Evolutionary conservation across 2,329 filamentous ascomycete species (phyloP), one percentile per base, ranked within the genome.

Genomic region (Colletotrichum magnum): DNA sequence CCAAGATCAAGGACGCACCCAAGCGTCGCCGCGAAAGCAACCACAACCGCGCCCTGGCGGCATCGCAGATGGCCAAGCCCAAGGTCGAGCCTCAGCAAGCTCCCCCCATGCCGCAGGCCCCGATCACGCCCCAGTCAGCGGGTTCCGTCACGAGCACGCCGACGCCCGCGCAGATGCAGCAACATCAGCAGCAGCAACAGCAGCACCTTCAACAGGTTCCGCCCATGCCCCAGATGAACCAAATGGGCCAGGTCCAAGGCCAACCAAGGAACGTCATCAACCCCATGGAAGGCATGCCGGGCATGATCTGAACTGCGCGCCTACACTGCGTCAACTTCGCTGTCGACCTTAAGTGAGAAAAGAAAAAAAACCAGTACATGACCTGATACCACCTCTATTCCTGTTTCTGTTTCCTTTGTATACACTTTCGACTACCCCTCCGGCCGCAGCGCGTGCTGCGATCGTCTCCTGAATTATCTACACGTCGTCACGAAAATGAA

Each of bases 1-100:
- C 89, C 16, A 93, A 93, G 78, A 86, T 91, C 77, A 93, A 92
- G 77, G 91, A 93, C 73, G 87, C 88, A 1, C 89, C 90, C 3
- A 93, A 93, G 79, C 86, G 90, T 58, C 85, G 89, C 62, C 86
- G 91, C 53, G 90, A 92, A 75, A 89, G 84, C 75, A 88, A 83
- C 73, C 86, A 89, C 73, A 82, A 80, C 5, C 81, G 84, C 66
- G 75, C 76, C 51, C 75, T 83, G 50, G 81, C 80, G 28, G 79
- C 81, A 41, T 77, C 82, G 32, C 81, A 79, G 62, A 83, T 83
- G 76, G 77, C 82, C 9, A 88, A 85, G 75, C 79, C 84, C 51
- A 86, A 85, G 76, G 76, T 78, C 26, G 85, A 88, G 72, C 77
- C 80, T 28, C 82, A 79, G 59, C 64, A 62, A 32, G 77, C 77